Percentiles rank a stretch among this genome's conserved stretches.
phyloP scores from a whole-genome alignment of 345 rosid genomes.

The Lepidium didymum region DNA sequence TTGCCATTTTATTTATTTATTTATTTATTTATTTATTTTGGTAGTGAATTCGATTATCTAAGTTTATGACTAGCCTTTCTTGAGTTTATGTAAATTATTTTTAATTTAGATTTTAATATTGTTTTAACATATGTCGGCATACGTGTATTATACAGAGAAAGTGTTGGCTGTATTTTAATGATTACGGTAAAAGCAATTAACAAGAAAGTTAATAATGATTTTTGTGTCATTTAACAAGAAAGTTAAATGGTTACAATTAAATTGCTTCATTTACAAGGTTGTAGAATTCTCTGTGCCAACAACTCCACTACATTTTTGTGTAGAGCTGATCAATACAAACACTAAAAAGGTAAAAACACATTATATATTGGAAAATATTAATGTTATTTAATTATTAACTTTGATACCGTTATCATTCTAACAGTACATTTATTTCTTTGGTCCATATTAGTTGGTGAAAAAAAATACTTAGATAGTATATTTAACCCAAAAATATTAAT shows the following conservation, averaged over 20 bases:
- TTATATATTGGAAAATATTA: background rate
- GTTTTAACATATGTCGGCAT: background rate
- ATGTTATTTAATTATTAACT: too few species aligned
- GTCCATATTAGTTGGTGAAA: too few species aligned
- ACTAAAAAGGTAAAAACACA: background rate
- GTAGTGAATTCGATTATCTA: too few species aligned
- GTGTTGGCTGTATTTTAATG: background rate
- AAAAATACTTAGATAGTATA: too few species aligned
- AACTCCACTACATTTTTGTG: slow-evolving; percentile 16
- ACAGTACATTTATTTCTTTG: too few species aligned
- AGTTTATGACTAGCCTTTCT: too few species aligned
- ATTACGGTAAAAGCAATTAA: background rate
- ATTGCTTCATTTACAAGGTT: slow-evolving; percentile 22
- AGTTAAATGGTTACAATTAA: background rate
- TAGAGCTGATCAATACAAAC: slow-evolving; percentile 14
- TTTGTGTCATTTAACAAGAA: too few species aligned
- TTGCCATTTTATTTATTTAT: too few species aligned
- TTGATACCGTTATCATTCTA: too few species aligned
- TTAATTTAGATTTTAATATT: background rate
- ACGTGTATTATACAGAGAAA: background rate
- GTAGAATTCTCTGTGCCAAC: slow-evolving; percentile 15
- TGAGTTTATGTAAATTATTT: too few species aligned
- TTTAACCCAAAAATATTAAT: too few species aligned
- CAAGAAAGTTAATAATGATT: background rate
- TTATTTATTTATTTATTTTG: too few species aligned